Percentiles rank a stretch among this genome's conserved stretches.
Evolutionary conservation across 2,329 filamentous ascomycete genomes (phyloP).

Genomic region (Penicillium sp.): DNA sequence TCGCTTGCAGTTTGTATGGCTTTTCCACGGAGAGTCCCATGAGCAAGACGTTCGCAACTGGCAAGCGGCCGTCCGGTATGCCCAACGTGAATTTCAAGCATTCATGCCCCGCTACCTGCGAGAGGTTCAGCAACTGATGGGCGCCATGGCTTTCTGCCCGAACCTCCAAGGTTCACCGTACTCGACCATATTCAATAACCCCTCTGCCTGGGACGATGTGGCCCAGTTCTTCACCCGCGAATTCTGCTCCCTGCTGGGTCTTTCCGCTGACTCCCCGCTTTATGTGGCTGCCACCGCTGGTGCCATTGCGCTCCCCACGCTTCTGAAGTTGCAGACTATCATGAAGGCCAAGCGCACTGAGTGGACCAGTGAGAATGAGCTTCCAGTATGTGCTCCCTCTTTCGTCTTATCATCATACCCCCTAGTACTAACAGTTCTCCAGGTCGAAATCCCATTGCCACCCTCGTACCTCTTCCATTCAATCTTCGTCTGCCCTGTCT

Average conservation of each 20-base stretch:
- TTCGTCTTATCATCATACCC: neutral
- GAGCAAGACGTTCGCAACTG: slow-evolving; percentile 45
- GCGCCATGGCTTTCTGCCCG: slow-evolving; percentile 74
- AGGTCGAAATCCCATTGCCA: slow-evolving; percentile 66
- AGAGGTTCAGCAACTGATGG: slow-evolving; percentile 79
- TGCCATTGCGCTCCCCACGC: slow-evolving; percentile 81
- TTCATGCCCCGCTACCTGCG: slow-evolving; percentile 73
- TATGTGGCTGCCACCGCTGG: slow-evolving; percentile 92
- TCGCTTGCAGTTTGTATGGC: slow-evolving; percentile 83
- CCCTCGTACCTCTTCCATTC: slow-evolving; percentile 76
- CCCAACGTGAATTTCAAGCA: slow-evolving; percentile 67
- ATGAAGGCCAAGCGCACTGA: slow-evolving; percentile 88
- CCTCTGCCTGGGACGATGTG: slow-evolving; percentile 77
- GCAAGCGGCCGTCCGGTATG: slow-evolving; percentile 69
- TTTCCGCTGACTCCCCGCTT: slow-evolving; percentile 87
- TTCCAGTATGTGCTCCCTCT: slow-evolving; percentile 64
- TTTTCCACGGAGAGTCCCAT: slow-evolving; percentile 70
- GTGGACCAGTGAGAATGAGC: slow-evolving; percentile 89
- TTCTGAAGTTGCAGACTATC: slow-evolving; percentile 84
- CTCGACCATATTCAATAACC: slow-evolving; percentile 70
- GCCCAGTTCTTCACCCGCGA: slow-evolving; percentile 86
- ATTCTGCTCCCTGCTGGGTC: slow-evolving; percentile 86
- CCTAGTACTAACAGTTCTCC: neutral
- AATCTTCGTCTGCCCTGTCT: slow-evolving; percentile 97
- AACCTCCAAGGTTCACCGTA: slow-evolving; percentile 80